phyloP scores from a whole-genome alignment of 2,329 filamentous ascomycete species.

The Herpomyces periplanetae region DNA sequence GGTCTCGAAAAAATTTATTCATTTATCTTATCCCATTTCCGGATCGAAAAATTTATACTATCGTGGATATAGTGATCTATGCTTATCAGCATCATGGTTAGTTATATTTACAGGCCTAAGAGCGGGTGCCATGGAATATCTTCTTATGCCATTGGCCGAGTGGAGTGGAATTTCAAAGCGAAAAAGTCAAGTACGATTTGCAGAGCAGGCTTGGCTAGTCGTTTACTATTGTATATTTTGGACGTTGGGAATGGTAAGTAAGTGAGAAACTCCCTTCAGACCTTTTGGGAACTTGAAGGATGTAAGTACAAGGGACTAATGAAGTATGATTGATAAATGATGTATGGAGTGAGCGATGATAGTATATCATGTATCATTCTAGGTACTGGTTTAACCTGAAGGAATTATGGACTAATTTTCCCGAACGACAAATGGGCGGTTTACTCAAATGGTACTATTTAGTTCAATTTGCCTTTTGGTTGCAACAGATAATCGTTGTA shows the following conservation, averaged over 20 bases:
- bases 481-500: slow-evolving; percentile 74
- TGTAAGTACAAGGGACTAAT: neutral
- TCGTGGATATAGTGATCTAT: slow-evolving; percentile 37
- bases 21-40: slow-evolving; percentile 30
- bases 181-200: slow-evolving; percentile 45
- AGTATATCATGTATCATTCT: slow-evolving; percentile 47
- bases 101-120: slow-evolving; percentile 56
- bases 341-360: slow-evolving; percentile 1
- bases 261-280: too few species aligned
- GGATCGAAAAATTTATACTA: slow-evolving; percentile 34
- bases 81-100: slow-evolving; percentile 35
- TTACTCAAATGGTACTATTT: slow-evolving; percentile 63
- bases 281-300: neutral
- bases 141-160: slow-evolving; percentile 36
- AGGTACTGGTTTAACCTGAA: slow-evolving; percentile 35
- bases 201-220: slow-evolving; percentile 70
- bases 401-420: slow-evolving; percentile 54
- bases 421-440: slow-evolving; percentile 28
- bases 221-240: slow-evolving; percentile 50
- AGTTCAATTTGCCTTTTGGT: slow-evolving; percentile 59
- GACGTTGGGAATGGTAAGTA: slow-evolving; percentile 33
- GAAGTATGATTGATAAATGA: neutral
- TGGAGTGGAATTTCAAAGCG: slow-evolving; percentile 27
- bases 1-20: slow-evolving; percentile 56
- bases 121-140: slow-evolving; percentile 48